These are phyloP conservation scores for Ceratobasidium sp. DNA, from an alignment of 1,284 basidiomycete species.

Conservation along the genomic window DNA sequence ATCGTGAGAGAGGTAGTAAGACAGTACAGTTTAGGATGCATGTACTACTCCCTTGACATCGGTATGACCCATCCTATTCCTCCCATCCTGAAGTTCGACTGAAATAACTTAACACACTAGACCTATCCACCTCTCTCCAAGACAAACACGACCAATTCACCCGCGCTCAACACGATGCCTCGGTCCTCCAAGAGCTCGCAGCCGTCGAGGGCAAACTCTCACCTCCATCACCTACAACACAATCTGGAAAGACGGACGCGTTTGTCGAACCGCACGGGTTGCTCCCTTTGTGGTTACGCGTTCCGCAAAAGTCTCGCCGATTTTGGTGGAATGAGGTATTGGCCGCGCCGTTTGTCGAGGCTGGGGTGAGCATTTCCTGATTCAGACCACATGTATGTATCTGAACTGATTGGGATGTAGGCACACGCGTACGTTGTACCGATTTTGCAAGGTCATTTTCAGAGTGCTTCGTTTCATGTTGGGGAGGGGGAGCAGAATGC, in stretches of 20 bases:
- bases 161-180: constrained; percentile 67
- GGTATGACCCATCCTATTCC: constrained; percentile 61
- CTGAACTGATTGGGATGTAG: constrained; percentile 56
- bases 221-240: neutral
- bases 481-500: constrained; percentile 15
- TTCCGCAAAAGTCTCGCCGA: constrained; percentile 68
- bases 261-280: constrained; percentile 76
- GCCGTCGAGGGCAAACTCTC: constrained; percentile 55
- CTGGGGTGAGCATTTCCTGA: constrained; percentile 67
- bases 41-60: constrained; percentile 85
- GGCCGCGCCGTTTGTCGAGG: constrained; percentile 78
- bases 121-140: constrained; percentile 82
- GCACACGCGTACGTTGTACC: constrained; percentile 86
- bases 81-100: neutral
- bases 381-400: neutral
- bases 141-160: constrained; percentile 77
- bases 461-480: constrained; percentile 74
- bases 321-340: constrained; percentile 95
- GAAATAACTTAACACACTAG: constrained; percentile 57
- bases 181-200: constrained; percentile 62
- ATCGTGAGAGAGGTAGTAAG: constrained; percentile 78
- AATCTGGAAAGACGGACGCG: constrained; percentile 57
- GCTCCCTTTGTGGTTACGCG: constrained; percentile 85
- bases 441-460: constrained; percentile 90
- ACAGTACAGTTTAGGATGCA: constrained; percentile 79